A percentile compares a stretch with the other conserved stretches of the same genome.
Conservation (phyloP, 495 filamentous ascomycete species). For the Penicillium bovifimosum region DNA sequence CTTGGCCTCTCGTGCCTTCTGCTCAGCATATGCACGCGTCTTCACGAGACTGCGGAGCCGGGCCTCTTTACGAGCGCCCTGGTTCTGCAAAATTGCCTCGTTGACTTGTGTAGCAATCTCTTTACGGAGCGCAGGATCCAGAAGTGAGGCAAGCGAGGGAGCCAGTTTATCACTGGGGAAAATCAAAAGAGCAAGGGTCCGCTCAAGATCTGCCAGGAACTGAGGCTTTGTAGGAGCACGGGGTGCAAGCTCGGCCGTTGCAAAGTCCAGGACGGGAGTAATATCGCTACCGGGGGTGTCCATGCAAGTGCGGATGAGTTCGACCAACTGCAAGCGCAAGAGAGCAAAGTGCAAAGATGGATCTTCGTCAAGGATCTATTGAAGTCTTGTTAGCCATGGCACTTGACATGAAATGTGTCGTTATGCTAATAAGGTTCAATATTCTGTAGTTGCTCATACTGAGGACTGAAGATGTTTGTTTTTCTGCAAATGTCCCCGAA, state of each 20-base stretch:
- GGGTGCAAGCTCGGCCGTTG: constrained; percentile 78
- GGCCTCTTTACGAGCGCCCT: constrained; percentile 68
- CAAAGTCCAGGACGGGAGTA: constrained; percentile 77
- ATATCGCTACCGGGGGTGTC: constrained; percentile 64
- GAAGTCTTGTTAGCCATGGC: constrained; percentile 28
- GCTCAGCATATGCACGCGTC: constrained; percentile 81
- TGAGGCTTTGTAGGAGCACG: constrained; percentile 73
- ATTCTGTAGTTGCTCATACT: constrained; percentile 66
- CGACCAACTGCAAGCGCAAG: constrained; percentile 84
- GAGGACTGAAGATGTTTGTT: constrained; percentile 90
- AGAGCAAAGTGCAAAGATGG: constrained; percentile 84
- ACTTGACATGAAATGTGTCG: constrained; percentile 11
- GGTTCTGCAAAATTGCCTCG: constrained; percentile 70
- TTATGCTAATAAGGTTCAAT: constrained; percentile 7
- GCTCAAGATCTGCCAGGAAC: constrained; percentile 84
- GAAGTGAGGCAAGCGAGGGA: constrained; percentile 66
- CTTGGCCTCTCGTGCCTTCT: constrained; percentile 64
- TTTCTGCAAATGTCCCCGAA: constrained; percentile 78
- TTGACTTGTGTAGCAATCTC: constrained; percentile 80
- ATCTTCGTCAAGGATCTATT: constrained; percentile 81
- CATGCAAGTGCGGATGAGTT: constrained; percentile 77
- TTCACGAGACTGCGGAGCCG: constrained; percentile 72
- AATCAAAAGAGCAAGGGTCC: constrained; percentile 86
- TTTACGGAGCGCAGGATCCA: constrained; percentile 76
- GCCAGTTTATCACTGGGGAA: constrained; percentile 73